These are phyloP conservation scores for Penstemon barbatus DNA, from an alignment of 257 asterid genomes.

Conservation along the genomic window DNA sequence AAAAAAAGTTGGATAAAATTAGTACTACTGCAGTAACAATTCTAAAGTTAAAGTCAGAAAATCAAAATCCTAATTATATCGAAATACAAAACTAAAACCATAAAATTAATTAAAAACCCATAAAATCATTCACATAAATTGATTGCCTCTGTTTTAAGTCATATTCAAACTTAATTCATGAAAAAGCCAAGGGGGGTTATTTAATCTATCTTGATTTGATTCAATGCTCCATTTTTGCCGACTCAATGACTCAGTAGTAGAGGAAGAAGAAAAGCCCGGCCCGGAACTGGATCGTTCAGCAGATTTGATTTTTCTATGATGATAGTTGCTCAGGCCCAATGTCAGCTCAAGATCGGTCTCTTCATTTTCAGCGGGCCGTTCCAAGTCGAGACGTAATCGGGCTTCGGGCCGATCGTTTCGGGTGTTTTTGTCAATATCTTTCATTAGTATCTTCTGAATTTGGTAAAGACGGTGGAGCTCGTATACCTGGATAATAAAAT, in stretches of 20 bases:
- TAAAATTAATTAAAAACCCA: conserved; percentile 11
- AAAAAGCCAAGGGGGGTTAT: conserved; percentile 73
- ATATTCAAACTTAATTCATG: conserved; percentile 69
- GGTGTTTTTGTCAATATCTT: conserved; percentile 34
- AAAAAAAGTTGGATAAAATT: no score
- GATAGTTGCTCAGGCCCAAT: conserved; percentile 59
- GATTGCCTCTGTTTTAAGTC: conserved; percentile 37
- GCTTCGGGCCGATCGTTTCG: conserved; percentile 25
- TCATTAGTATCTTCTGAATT: conserved; percentile 79
- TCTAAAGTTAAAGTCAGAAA: no score
- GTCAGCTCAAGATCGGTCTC: conserved; percentile 73
- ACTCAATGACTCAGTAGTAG: conserved; percentile 27
- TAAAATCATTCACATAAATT: conserved; percentile 36
- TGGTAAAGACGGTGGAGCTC: conserved; percentile 89
- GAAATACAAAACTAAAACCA: neutral
- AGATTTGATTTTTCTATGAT: conserved; percentile 33
- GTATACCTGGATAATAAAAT: conserved; percentile 44
- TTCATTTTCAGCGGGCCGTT: conserved; percentile 36
- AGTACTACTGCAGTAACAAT: no score
- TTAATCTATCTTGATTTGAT: conserved; percentile 51
- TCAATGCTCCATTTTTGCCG: conserved; percentile 20
- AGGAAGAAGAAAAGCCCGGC: conserved; percentile 66
- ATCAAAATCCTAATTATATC: no score
- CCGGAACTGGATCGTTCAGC: conserved; percentile 46
- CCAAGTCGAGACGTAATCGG: conserved; percentile 31